phyloP scores from a whole-genome alignment of 371 early-diverging fungal species.

The Mortierella sp. region DNA sequence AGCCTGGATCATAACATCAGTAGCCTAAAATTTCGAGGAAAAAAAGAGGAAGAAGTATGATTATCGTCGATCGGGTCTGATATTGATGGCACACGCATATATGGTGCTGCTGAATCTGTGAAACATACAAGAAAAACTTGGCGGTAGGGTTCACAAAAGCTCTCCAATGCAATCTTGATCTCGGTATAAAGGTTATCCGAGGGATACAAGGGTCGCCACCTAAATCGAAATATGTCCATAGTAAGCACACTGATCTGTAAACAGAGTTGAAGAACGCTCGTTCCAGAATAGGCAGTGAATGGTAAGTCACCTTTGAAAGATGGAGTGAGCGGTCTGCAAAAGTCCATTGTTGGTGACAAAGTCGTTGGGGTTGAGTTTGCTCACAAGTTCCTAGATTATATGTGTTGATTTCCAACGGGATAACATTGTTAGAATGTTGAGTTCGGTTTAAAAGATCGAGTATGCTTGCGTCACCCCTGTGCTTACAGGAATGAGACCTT shows the following conservation, averaged over 20 bases:
- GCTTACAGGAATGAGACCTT: conserved; percentile 81
- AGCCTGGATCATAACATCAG: conserved; percentile 82
- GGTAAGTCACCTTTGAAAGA: conserved; percentile 83
- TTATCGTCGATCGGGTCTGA: neutral
- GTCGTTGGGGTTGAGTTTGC: conserved; percentile 82
- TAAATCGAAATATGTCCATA: conserved; percentile 31
- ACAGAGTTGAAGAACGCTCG: neutral
- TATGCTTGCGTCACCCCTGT: neutral
- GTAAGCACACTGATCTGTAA: neutral
- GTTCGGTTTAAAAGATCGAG: neutral
- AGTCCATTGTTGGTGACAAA: conserved; percentile 90
- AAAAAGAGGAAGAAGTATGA: neutral
- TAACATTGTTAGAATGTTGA: neutral
- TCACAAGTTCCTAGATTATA: conserved; percentile 73
- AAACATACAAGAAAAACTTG: conserved; percentile 79
- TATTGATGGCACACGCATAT: neutral
- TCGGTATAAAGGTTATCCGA: conserved; percentile 84
- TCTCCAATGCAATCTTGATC: conserved; percentile 92
- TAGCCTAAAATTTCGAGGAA: conserved; percentile 64
- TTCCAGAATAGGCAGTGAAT: neutral
- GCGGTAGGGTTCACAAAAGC: conserved; percentile 86
- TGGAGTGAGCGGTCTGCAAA: conserved; percentile 92
- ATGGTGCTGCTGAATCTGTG: conserved; percentile 1
- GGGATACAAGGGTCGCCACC: conserved; percentile 90
- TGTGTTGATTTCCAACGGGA: neutral